Evolutionary conservation across 495 filamentous ascomycete species (phyloP).

Genomic region (Aspergillus steynii): DNA sequence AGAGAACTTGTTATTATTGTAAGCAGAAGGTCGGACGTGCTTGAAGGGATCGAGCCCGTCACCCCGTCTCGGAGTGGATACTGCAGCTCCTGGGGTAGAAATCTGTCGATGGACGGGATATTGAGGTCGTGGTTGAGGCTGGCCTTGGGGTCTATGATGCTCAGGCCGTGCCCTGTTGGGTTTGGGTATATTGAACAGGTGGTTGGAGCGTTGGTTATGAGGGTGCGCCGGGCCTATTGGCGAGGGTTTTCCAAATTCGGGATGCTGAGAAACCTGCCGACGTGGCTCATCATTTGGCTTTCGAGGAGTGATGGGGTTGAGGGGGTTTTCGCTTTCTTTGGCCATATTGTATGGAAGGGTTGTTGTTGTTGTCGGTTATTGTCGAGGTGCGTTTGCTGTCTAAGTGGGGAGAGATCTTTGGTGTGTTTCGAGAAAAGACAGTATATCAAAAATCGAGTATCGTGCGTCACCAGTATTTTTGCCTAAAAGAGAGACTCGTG

Average conservation of each 20-base stretch:
- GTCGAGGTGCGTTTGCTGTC: not conserved
- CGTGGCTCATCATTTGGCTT: conserved; percentile 31
- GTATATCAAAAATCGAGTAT: not conserved
- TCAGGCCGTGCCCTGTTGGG: conserved; percentile 46
- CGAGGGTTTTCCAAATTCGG: conserved; percentile 63
- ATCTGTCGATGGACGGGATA: conserved; percentile 21
- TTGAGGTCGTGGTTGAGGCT: conserved; percentile 21
- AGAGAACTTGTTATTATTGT: conserved; percentile 30
- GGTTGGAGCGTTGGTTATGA: conserved; percentile 36
- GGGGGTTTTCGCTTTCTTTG: conserved; percentile 42
- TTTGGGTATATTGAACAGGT: conserved; percentile 56
- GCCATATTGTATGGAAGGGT: conserved; percentile 30
- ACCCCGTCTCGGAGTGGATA: conserved; percentile 27
- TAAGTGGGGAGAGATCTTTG: not conserved
- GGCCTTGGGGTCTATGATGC: conserved; percentile 42
- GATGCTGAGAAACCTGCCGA: conserved; percentile 31
- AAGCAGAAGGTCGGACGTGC: conserved; percentile 42
- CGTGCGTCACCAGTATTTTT: not conserved
- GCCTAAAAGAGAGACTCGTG: not conserved
- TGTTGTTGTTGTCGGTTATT: not conserved
- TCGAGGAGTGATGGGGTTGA: conserved; percentile 33
- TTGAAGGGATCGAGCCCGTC: conserved; percentile 46
- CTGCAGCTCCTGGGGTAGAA: conserved; percentile 15
- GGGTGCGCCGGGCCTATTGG: conserved; percentile 47
- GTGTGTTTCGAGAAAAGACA: not conserved